Conservation (phyloP, 2,329 filamentous ascomycete species). For the Trichoderma arundinaceum region DNA sequence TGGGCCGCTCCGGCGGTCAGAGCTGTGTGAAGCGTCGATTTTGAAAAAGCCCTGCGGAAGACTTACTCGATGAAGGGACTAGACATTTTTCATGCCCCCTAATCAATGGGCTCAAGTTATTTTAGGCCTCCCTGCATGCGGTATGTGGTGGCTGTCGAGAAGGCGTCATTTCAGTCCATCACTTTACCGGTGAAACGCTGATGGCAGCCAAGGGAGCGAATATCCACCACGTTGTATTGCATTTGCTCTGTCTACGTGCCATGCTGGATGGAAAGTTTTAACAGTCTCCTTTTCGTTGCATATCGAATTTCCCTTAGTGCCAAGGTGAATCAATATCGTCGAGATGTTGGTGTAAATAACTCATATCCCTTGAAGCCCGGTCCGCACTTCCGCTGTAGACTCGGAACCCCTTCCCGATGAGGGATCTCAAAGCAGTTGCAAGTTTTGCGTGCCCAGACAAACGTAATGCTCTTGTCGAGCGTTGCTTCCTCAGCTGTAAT, state of each 20-base stretch:
- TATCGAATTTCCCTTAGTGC: not conserved
- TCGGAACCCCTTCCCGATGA: too few species aligned
- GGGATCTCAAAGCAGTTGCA: too few species aligned
- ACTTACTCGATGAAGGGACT: not conserved
- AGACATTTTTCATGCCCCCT: not conserved
- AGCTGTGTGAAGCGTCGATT: not conserved
- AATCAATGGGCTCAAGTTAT: not conserved
- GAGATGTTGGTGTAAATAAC: too few species aligned
- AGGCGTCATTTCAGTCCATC: not conserved
- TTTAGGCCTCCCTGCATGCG: not conserved
- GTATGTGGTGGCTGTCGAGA: not conserved
- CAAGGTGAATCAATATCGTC: too few species aligned
- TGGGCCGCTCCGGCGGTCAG: slow-evolving; percentile 12
- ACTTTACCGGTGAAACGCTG: not conserved
- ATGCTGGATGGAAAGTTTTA: not conserved
- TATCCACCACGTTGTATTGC: not conserved
- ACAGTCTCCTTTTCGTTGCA: not conserved
- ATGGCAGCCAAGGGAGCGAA: not conserved
- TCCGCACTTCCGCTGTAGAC: too few species aligned
- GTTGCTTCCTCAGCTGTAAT: too few species aligned
- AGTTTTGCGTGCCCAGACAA: too few species aligned
- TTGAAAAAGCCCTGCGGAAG: not conserved
- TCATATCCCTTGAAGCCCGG: too few species aligned
- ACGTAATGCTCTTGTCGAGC: too few species aligned
- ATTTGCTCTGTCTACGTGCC: not conserved